These are phyloP conservation scores for Chaetomiaceae sp. DNA, from an alignment of 2,329 filamentous ascomycete species.

Conservation along the genomic window DNA sequence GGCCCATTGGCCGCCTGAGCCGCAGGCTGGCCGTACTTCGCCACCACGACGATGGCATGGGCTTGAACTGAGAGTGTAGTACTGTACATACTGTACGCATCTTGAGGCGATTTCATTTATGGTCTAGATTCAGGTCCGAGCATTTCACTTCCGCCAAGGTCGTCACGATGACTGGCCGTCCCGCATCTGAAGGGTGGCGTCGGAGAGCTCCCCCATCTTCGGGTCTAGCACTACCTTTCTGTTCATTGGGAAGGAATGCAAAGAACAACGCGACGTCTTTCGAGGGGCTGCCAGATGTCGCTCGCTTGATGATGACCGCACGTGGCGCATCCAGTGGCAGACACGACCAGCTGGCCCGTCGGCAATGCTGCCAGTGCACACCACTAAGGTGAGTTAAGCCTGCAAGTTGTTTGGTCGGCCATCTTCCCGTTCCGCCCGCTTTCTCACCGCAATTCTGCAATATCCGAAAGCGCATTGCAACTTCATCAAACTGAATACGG, in stretches of 20 bases:
- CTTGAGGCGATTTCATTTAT: background rate
- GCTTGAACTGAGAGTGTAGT: background rate
- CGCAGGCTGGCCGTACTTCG: background rate
- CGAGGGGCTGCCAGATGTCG: too few species aligned
- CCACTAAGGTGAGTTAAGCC: too few species aligned
- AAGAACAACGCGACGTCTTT: too few species aligned
- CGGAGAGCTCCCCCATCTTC: too few species aligned
- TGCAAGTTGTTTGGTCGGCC: too few species aligned
- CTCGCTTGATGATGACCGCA: background rate
- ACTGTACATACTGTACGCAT: too few species aligned
- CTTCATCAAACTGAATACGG: background rate
- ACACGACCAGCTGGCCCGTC: background rate
- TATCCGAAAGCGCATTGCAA: background rate
- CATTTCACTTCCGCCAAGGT: too few species aligned
- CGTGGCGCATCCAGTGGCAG: conserved; percentile 6
- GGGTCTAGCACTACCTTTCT: too few species aligned
- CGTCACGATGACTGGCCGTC: too few species aligned
- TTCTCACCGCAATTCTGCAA: conserved; percentile 11
- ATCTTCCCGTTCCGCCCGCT: too few species aligned
- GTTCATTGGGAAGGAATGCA: too few species aligned
- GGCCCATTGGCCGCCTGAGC: background rate
- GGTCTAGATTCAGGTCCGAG: background rate
- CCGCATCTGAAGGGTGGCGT: too few species aligned
- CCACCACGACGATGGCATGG: background rate
- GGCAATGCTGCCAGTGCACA: background rate